A percentile compares a stretch with the other conserved stretches of the same genome.
Conservation (phyloP, 1,284 basidiomycete species). For the Trametes hirsuta region DNA sequence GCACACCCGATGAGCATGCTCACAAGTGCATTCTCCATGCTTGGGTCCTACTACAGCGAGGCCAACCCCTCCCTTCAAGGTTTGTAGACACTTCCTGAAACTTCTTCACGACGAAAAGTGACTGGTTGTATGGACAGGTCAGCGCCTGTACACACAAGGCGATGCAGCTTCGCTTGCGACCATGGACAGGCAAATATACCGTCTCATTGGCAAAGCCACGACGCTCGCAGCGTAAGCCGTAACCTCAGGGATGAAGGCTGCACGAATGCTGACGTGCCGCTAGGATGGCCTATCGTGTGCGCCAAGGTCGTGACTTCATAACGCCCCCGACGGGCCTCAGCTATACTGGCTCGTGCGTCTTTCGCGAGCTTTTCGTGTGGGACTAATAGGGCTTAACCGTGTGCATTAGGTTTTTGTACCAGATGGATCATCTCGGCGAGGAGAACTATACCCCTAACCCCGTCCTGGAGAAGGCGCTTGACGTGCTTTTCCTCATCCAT, state of each 20-base stretch:
- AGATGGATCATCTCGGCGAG: constrained; percentile 81
- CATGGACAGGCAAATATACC: constrained; percentile 90
- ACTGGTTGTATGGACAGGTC: constrained; percentile 51
- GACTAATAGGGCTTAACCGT: background rate
- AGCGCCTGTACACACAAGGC: constrained; percentile 75
- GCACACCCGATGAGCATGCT: constrained; percentile 90
- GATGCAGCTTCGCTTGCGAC: constrained; percentile 66
- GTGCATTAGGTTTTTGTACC: constrained; percentile 73
- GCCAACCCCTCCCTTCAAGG: constrained; percentile 81
- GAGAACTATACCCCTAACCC: constrained; percentile 79
- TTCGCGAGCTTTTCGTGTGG: background rate
- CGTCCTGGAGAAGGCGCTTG: constrained; percentile 81
- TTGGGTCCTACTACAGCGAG: constrained; percentile 84
- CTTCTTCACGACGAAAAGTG: background rate
- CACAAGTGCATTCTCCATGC: constrained; percentile 81
- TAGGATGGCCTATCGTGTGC: constrained; percentile 87
- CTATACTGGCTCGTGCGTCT: constrained; percentile 78
- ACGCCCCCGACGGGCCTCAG: constrained; percentile 79
- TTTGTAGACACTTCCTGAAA: constrained; percentile 25
- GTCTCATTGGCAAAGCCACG: constrained; percentile 85
- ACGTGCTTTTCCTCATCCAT: constrained; percentile 84
- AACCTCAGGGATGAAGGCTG: background rate
- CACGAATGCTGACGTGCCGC: background rate
- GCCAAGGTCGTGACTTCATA: constrained; percentile 89
- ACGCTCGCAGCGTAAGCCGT: constrained; percentile 76